Evolutionary conservation across 169 alveolate genomes (phyloP).

Genomic region (Theileria luwenshuni): DNA sequence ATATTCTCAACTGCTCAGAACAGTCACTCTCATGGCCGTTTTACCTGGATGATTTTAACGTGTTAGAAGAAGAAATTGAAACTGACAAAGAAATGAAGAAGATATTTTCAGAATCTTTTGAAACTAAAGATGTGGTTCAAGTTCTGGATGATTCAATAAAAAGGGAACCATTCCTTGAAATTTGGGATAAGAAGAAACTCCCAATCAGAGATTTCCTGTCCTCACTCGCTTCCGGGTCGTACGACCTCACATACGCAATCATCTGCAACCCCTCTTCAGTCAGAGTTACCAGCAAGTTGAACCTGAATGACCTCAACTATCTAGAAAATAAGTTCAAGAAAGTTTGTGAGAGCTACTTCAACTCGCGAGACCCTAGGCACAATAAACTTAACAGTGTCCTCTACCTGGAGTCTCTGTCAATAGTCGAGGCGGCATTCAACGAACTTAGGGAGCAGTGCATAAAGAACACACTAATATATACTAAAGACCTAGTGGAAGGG

Average conservation of each 20-base stretch:
- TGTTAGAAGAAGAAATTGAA: not conserved
- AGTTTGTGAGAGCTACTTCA: not conserved
- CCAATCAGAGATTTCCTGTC: constrained; percentile 54
- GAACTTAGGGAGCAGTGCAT: constrained; percentile 62
- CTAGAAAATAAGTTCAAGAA: constrained; percentile 58
- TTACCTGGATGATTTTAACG: constrained; percentile 40
- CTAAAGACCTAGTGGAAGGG: constrained; percentile 52
- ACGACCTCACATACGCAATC: constrained; percentile 40
- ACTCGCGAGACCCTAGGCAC: constrained; percentile 4
- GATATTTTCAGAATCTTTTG: constrained; percentile 11
- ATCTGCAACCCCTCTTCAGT: constrained; percentile 41
- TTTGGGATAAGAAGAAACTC: constrained; percentile 46
- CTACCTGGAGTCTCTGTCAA: constrained; percentile 25
- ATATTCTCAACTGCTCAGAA: constrained; percentile 47
- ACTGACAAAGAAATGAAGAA: not conserved
- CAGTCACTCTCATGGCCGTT: constrained; percentile 50
- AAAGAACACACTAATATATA: constrained; percentile 42
- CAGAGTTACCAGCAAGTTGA: constrained; percentile 13
- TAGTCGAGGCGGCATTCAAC: constrained; percentile 55
- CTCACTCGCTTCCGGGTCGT: constrained; percentile 44
- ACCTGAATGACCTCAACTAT: constrained; percentile 28
- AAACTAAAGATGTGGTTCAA: not conserved
- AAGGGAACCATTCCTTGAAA: constrained; percentile 24
- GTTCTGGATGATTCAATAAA: constrained; percentile 11
- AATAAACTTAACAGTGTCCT: constrained; percentile 23